Evolutionary conservation across 78 protist species (phyloP).

Genomic region (Speleostelium caveatum): DNA sequence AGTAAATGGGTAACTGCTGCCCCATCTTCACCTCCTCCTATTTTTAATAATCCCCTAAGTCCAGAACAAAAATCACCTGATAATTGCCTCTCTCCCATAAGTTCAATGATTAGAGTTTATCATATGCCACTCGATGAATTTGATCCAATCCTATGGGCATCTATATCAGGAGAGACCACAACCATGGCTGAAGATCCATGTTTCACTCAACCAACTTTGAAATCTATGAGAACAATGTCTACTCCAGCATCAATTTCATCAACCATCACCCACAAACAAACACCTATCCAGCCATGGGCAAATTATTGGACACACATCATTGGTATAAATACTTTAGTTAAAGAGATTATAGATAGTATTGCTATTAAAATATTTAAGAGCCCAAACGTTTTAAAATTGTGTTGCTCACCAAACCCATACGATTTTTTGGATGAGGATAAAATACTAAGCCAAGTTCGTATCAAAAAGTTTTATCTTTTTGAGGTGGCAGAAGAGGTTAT

Average conservation of each 20-base stretch:
- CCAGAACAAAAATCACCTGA: conserved; percentile 51
- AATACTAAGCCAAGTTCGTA: conserved; percentile 1
- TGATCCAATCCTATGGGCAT: too few relatives aligned
- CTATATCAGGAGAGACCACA: too few relatives aligned
- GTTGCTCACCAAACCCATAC: conserved; percentile 43
- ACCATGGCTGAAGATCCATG: background rate
- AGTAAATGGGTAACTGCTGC: conserved; percentile 67
- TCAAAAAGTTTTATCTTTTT: conserved; percentile 38
- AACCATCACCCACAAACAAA: background rate
- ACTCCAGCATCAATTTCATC: background rate
- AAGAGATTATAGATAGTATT: conserved; percentile 28
- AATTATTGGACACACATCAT: conserved; percentile 54
- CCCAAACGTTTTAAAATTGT: background rate
- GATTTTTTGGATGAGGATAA: conserved; percentile 63
- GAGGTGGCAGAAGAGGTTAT: conserved; percentile 49
- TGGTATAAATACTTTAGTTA: conserved; percentile 5
- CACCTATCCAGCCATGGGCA: background rate
- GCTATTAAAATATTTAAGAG: conserved; percentile 17
- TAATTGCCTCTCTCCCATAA: conserved; percentile 45
- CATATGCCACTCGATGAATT: conserved; percentile 21
- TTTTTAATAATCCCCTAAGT: background rate
- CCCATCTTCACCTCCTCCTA: conserved; percentile 69
- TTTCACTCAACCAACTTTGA: background rate
- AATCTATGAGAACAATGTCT: background rate
- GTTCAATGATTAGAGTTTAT: conserved; percentile 58